Evolutionary conservation across 2,329 filamentous ascomycete species (phyloP), one percentile per base, ranked within the genome.

Genomic region (Hypoxylon sp.): DNA sequence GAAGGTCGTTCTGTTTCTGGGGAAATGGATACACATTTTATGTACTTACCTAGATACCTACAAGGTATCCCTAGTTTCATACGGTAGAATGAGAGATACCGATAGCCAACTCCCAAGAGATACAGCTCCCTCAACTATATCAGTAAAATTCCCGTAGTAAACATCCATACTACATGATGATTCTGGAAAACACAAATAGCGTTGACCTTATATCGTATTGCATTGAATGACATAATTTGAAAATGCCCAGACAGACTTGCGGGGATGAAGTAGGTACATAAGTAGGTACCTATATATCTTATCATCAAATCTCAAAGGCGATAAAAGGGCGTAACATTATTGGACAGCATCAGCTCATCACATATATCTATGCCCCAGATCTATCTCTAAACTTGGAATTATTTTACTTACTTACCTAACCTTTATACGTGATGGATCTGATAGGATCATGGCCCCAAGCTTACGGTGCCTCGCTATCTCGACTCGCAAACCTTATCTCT

Each of bases 401-500:
- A 70, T 44, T 57, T 51, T 33, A 52, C 58, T 68, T 31, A 31
- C 29, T 31, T 71, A 71, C 68, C 54, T 71, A 71, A 68, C 58
- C 35, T 63, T 29, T 52, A 3, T 54, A 63, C 37, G 60, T 46
- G 51, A 51, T 60, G 3, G 19, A 55, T 31, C 35, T 55, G 65
- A 69, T 69, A 66, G 59, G 62, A 29, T 13, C 39, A 24, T 22
- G 14, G 14, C 10, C 26, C 22, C 13, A 11, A 26, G 11, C 37
- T 24, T 24, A 10, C n/a, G 24, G n/a, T n/a, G 24, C 35, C 35
- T 61, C 31, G 37, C 42, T 70, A 71, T 71, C 69, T 71, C 67
- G 60, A 51, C 24, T 65, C 66, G 59, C 66, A 63, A 54, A 58
- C 46, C 66, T 71, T 71, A 71, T 71, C 69, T 69, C 54, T 29